Evolutionary conservation across 805 yeast genomes (phyloP).

Genomic region (Schwanniomyces polymorphus): DNA sequence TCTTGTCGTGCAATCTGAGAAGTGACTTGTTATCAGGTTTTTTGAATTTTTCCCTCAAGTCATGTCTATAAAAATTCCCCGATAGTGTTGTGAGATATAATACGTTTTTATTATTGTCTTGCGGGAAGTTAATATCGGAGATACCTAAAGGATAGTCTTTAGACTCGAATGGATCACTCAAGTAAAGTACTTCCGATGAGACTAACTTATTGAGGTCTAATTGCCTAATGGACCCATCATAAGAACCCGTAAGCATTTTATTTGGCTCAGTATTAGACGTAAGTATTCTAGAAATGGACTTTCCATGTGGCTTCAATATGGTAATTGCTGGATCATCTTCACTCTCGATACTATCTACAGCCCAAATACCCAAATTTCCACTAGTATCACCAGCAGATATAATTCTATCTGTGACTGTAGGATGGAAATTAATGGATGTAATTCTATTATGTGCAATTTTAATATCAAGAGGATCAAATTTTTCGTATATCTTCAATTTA

Average conservation of each 20-base stretch:
- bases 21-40: constrained; percentile 23
- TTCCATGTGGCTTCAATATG: constrained; percentile 72
- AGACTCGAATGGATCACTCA: constrained; percentile 54
- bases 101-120: constrained; percentile 45
- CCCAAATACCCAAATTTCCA: constrained; percentile 92
- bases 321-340: constrained; percentile 52
- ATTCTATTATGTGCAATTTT: constrained; percentile 73
- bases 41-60: constrained; percentile 52
- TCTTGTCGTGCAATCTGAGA: constrained; percentile 79
- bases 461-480: constrained; percentile 67
- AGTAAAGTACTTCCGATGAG: constrained; percentile 49
- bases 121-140: constrained; percentile 66
- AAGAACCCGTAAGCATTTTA: constrained; percentile 68
- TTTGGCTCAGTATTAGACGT: constrained; percentile 51
- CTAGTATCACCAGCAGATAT: constrained; percentile 84
- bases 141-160: constrained; percentile 50
- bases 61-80: constrained; percentile 80
- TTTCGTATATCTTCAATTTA: constrained; percentile 49
- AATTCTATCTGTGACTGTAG: constrained; percentile 58
- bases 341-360: constrained; percentile 50
- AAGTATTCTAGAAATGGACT: constrained; percentile 64
- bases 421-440: constrained; percentile 76
- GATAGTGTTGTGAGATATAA: constrained; percentile 73
- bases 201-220: constrained; percentile 64
- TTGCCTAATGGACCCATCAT: constrained; percentile 82